phyloP scores from a whole-genome alignment of 1,139 yeast genomes.

The Nakaseomyces kungkrabaensis region DNA sequence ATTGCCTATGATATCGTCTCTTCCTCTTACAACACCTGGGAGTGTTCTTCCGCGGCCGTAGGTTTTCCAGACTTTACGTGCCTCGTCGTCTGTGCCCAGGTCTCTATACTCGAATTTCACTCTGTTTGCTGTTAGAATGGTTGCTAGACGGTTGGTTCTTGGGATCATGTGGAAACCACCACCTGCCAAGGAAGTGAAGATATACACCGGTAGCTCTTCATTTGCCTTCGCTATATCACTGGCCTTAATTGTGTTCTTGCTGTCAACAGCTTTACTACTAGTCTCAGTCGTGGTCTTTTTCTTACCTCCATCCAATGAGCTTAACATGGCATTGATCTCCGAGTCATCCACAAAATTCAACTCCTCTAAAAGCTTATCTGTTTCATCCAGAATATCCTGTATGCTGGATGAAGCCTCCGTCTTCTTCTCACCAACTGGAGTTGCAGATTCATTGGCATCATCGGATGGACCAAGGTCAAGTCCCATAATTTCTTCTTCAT shows the following conservation, averaged over 20 bases:
- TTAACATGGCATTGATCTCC: slow-evolving; percentile 22
- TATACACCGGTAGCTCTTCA: slow-evolving; percentile 50
- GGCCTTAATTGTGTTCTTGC: slow-evolving; percentile 3
- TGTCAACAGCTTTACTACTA: background rate
- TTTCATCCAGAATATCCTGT: slow-evolving; percentile 18
- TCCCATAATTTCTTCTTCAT: background rate
- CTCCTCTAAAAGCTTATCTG: slow-evolving; percentile 20
- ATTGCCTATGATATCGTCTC: slow-evolving; percentile 72
- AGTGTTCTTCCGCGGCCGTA: slow-evolving; percentile 62
- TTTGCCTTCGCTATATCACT: slow-evolving; percentile 16
- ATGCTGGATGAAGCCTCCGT: slow-evolving; percentile 3
- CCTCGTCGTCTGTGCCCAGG: slow-evolving; percentile 80
- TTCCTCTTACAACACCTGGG: slow-evolving; percentile 91
- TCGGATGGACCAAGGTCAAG: background rate
- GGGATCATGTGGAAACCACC: slow-evolving; percentile 74
- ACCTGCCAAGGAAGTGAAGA: slow-evolving; percentile 83
- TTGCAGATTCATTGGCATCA: background rate
- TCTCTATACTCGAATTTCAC: slow-evolving; percentile 58
- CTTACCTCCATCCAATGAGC: slow-evolving; percentile 7
- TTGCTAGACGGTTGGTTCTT: slow-evolving; percentile 68
- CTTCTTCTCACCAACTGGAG: background rate
- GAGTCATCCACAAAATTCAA: slow-evolving; percentile 18
- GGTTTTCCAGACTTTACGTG: slow-evolving; percentile 79
- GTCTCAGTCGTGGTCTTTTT: background rate
- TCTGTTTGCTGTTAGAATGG: slow-evolving; percentile 68